Evolutionary conservation across 441 rosid species (phyloP).

Genomic region (Erodium texanum): DNA sequence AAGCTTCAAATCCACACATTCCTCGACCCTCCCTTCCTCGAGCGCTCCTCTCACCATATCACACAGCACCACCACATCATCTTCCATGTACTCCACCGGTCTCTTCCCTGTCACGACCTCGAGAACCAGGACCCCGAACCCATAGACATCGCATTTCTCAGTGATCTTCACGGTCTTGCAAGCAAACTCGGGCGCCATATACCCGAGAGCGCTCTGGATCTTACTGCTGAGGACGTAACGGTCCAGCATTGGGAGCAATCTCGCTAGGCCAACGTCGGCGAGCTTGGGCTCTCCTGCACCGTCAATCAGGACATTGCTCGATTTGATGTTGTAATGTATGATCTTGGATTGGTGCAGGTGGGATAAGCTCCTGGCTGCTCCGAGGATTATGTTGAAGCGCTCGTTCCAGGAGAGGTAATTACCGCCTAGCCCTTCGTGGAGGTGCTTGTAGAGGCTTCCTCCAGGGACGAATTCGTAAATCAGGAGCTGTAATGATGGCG

Average conservation of each 20-base stretch:
- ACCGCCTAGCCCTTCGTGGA: conserved; percentile 45
- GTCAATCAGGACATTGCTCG: conserved; percentile 55
- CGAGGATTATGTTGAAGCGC: conserved; percentile 52
- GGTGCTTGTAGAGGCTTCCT: conserved; percentile 59
- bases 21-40: conserved; percentile 81
- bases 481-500: conserved; percentile 60
- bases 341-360: conserved; percentile 51
- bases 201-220: conserved; percentile 70
- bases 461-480: conserved; percentile 56
- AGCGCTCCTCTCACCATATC: conserved; percentile 84
- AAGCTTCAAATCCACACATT: conserved; percentile 60
- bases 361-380: conserved; percentile 56
- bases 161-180: conserved; percentile 66
- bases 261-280: conserved; percentile 59
- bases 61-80: conserved; percentile 83
- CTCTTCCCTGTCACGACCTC: conserved; percentile 77
- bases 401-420: conserved; percentile 52
- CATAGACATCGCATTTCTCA: conserved; percentile 68
- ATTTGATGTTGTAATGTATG: conserved; percentile 66
- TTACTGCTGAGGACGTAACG: conserved; percentile 62
- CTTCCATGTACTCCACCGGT: conserved; percentile 97
- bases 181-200: conserved; percentile 77
- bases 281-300: conserved; percentile 53
- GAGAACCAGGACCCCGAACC: conserved; percentile 55
- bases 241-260: conserved; percentile 66